Evolutionary conservation across 768 basidiomycete species (phyloP), one percentile per base, ranked within the genome.

Genomic region (Mycena venus): DNA sequence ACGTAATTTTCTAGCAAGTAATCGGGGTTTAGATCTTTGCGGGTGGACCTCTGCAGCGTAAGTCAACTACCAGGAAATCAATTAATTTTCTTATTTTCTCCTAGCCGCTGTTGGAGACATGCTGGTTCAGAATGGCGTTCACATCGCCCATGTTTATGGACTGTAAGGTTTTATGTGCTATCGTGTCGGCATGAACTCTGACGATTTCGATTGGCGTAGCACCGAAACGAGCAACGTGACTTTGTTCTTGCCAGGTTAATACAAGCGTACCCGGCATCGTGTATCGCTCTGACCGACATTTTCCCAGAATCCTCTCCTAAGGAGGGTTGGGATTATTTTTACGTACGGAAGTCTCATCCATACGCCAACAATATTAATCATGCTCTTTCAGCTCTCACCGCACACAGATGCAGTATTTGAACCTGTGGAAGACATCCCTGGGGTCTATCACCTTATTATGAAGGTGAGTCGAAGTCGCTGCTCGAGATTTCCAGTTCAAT

Each of bases 141-240:
- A 75, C 3, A 55, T 88, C 1, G 56, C 72, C 9, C 79, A 78
- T 4, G 72, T 83, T 27, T 89, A 86, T 63, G 88, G 86, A 32
- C 75, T 81, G 79, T 88, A 67, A 73, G 84, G 78, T 3, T 8
- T 0, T 31, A 8, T 38, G 36, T 11, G 10, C 36, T 38, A n/a
- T n/a, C n/a, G n/a, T 15, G 3, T 23, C 51, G 23, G 32, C 1
- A 6, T 6, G 17, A 15, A 34, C 29, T 2, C 31, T 40, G 42
- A 47, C 42, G 44, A 3, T 47, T 47, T 27, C 27, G 60, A 21
- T 19, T 15, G 23, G 9, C 23, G 14, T 14, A 82, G 81, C 3
- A 80, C 81, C 2, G 79, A 82, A 69, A 58, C 74, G 23, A 58
- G 62, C 38, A 25, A 27, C 17, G 29, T 64, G 29, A 23, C 51